Evolutionary conservation across 2,329 filamentous ascomycete genomes (phyloP).

Genomic region (Dothideomycetes sp.): DNA sequence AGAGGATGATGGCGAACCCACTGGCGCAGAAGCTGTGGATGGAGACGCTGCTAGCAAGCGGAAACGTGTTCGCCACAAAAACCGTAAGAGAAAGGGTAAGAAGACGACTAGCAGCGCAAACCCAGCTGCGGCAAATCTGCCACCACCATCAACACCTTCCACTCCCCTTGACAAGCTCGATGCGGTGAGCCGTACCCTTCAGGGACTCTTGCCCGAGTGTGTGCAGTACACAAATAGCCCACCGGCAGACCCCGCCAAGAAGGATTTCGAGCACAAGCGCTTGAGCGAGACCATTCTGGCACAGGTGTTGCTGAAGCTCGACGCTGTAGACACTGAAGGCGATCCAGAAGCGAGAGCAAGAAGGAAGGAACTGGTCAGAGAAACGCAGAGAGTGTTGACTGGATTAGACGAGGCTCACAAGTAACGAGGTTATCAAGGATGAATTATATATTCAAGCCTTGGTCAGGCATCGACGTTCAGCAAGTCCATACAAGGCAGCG

Average conservation of each 20-base stretch:
- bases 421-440: too few relatives aligned
- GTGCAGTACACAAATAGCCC: conserved; percentile 50
- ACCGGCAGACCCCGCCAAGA: conserved; percentile 55
- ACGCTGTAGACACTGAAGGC: conserved; percentile 64
- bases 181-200: conserved; percentile 54
- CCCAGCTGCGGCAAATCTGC: conserved; percentile 25
- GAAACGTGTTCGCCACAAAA: conserved; percentile 26
- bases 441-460: too few relatives aligned
- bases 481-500: too few relatives aligned
- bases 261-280: conserved; percentile 62
- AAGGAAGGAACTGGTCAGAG: conserved; percentile 62
- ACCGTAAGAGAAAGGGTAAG: conserved; percentile 36
- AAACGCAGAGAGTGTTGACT: conserved; percentile 57
- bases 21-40: conserved; percentile 15
- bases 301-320: conserved; percentile 65
- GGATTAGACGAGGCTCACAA: conserved; percentile 44
- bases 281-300: conserved; percentile 66
- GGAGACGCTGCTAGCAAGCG: conserved; percentile 27
- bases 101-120: conserved; percentile 17
- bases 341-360: conserved; percentile 51
- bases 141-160: conserved; percentile 23
- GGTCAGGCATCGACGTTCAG: too few relatives aligned
- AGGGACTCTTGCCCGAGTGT: conserved; percentile 54
- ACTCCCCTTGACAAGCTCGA: conserved; percentile 53
- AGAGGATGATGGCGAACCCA: conserved; percentile 28